phyloP scores from a whole-genome alignment of 2,329 filamentous ascomycete species.

The Pseudocercospora macadamiae region DNA sequence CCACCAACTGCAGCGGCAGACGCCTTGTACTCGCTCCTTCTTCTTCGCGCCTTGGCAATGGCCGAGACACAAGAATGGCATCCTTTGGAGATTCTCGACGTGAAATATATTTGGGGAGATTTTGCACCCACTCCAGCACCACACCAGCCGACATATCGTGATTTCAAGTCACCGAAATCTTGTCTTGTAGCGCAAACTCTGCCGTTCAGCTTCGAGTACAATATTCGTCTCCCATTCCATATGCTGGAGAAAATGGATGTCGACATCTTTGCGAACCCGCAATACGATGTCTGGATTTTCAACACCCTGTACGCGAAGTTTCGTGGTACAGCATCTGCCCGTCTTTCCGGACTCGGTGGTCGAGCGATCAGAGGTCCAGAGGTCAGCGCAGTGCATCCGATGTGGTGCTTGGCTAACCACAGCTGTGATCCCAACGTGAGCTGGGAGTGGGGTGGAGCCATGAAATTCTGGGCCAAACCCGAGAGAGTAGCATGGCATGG shows the following conservation, averaged over 20 bases:
- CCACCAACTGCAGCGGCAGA: conserved; percentile 61
- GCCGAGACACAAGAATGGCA: conserved; percentile 62
- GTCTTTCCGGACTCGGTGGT: conserved; percentile 60
- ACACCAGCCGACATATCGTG: conserved; percentile 20
- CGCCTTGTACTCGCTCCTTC: conserved; percentile 61
- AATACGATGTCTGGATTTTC: conserved; percentile 77
- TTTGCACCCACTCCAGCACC: conserved; percentile 42
- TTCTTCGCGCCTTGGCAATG: conserved; percentile 63
- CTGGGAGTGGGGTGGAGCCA: conserved; percentile 88
- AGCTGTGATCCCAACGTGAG: conserved; percentile 92
- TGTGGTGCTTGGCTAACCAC: conserved; percentile 97
- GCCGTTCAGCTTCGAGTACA: conserved; percentile 77
- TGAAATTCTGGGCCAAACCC: conserved; percentile 69
- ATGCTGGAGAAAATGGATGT: conserved; percentile 83
- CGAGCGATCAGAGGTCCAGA: conserved; percentile 78
- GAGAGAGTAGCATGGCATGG: conserved; percentile 57
- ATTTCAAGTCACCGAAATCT: conserved; percentile 17
- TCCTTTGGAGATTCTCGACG: conserved; percentile 61
- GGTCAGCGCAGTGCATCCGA: conserved; percentile 87
- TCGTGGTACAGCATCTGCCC: conserved; percentile 85
- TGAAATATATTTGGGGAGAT: conserved; percentile 69
- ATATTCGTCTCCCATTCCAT: conserved; percentile 73
- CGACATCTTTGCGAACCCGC: conserved; percentile 65
- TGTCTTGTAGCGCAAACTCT: conserved; percentile 58
- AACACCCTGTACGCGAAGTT: conserved; percentile 95